These are phyloP conservation scores for Mycosphaerella arachidis DNA, from an alignment of 2,329 filamentous ascomycete species.

Conservation along the genomic window DNA sequence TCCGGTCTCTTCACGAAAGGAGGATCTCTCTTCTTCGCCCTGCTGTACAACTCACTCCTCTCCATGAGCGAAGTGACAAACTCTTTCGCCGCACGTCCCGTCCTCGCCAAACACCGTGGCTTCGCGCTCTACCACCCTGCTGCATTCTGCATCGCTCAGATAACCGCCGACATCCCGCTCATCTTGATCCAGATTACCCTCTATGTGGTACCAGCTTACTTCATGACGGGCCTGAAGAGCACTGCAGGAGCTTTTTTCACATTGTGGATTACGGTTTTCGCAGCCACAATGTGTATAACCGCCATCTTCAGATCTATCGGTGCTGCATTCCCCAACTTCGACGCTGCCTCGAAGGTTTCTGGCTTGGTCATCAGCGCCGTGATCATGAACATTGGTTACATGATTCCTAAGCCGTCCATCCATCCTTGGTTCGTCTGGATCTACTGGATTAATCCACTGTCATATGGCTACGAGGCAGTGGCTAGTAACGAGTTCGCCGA, in stretches of 20 bases:
- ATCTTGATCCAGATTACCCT: conserved; percentile 55
- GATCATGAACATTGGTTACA: conserved; percentile 33
- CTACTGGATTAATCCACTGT: conserved; percentile 54
- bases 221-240: conserved; percentile 56
- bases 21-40: conserved; percentile 60
- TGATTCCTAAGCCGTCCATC: conserved; percentile 33
- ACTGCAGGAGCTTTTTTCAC: conserved; percentile 57
- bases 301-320: conserved; percentile 44
- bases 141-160: conserved; percentile 50
- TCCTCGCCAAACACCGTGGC: conserved; percentile 43
- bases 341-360: conserved; percentile 31
- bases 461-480: conserved; percentile 48
- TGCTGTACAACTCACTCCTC: conserved; percentile 59
- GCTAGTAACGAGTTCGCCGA: conserved; percentile 63
- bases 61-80: conserved; percentile 64
- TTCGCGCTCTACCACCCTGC: conserved; percentile 39
- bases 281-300: conserved; percentile 44
- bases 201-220: conserved; percentile 59
- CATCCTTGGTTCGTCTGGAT: conserved; percentile 51
- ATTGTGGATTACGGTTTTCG: conserved; percentile 52
- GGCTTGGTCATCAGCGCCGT: conserved; percentile 28
- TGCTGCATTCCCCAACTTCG: conserved; percentile 29
- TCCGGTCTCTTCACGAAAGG: conserved; percentile 60
- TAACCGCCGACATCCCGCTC: conserved; percentile 51
- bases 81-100: conserved; percentile 42